A percentile compares a stretch with the other conserved stretches of the same genome.
These are phyloP conservation scores for Ilex paraguariensis DNA, from an alignment of 305 asterid species.

Conservation along the genomic window DNA sequence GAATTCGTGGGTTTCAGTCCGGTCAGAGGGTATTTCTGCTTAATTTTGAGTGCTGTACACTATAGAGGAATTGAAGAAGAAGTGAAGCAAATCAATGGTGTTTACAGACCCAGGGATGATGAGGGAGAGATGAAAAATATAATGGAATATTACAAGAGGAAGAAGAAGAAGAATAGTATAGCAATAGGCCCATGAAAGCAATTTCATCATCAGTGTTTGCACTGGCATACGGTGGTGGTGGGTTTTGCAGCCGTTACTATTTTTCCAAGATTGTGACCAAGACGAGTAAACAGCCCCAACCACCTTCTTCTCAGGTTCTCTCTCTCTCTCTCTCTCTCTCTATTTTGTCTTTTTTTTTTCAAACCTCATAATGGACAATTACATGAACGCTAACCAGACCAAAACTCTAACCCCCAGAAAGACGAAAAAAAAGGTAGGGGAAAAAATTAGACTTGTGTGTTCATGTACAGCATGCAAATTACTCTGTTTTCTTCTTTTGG, in stretches of 20 bases:
- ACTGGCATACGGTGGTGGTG: constrained; percentile 28
- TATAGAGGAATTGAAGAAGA: no score
- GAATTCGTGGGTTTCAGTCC: no score
- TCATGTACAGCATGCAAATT: no score
- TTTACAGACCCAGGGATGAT: no score
- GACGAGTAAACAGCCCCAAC: constrained; percentile 50
- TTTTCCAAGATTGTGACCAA: constrained; percentile 57
- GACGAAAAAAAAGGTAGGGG: no score
- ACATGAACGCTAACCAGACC: not conserved
- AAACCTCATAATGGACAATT: not conserved
- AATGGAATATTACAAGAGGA: constrained; percentile 19
- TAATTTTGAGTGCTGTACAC: no score
- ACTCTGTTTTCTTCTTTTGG: no score
- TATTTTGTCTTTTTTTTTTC: not conserved
- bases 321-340: not conserved
- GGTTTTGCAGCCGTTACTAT: constrained; percentile 14
- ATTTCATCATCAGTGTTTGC: constrained; percentile 26
- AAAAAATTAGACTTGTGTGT: no score
- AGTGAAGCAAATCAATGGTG: no score
- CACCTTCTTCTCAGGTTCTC: constrained; percentile 54
- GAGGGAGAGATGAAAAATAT: not conserved
- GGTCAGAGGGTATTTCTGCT: no score
- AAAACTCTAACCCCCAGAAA: no score
- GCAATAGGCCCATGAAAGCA: constrained; percentile 38
- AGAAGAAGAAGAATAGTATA: constrained; percentile 12